Percentiles rank a stretch among this genome's conserved stretches.
Conservation (phyloP, 257 asterid genomes). For the Solanum chiquidenum region DNA sequence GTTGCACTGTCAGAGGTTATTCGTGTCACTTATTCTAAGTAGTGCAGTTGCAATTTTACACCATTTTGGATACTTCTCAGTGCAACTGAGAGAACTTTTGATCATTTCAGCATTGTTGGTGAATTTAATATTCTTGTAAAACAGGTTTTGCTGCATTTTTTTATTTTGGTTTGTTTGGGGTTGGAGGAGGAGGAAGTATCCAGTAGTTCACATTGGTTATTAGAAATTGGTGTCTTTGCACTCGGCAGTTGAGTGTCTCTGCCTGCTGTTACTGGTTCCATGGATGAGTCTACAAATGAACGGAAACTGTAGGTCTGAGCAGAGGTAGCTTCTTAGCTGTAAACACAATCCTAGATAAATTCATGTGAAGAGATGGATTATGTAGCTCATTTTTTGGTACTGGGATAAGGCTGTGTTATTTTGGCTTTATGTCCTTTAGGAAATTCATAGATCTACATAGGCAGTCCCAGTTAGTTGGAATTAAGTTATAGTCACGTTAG, state of each 20-base stretch:
- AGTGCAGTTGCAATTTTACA: not conserved
- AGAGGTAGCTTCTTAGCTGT: not conserved
- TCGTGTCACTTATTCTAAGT: not conserved
- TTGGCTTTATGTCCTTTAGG: not conserved
- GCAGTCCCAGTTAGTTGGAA: not conserved
- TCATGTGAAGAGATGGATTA: not conserved
- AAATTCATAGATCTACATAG: not conserved
- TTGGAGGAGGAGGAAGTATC: not conserved
- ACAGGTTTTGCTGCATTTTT: not conserved
- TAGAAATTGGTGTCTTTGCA: not conserved
- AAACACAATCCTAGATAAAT: not conserved
- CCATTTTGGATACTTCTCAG: not conserved
- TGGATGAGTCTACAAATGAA: not conserved
- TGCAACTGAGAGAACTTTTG: not conserved
- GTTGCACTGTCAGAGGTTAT: not conserved
- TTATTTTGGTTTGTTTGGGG: not conserved
- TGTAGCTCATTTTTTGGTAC: not conserved
- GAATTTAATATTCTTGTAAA: not conserved
- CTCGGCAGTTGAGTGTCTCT: not conserved
- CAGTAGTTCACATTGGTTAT: not conserved
- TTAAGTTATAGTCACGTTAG: not conserved
- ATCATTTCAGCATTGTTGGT: not conserved
- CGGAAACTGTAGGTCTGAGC: not conserved
- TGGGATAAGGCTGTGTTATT: not conserved
- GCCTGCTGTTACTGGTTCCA: not conserved